These are phyloP conservation scores for Acanthamoeba divionensis DNA, from an alignment of 208 protist genomes.

Conservation along the genomic window DNA sequence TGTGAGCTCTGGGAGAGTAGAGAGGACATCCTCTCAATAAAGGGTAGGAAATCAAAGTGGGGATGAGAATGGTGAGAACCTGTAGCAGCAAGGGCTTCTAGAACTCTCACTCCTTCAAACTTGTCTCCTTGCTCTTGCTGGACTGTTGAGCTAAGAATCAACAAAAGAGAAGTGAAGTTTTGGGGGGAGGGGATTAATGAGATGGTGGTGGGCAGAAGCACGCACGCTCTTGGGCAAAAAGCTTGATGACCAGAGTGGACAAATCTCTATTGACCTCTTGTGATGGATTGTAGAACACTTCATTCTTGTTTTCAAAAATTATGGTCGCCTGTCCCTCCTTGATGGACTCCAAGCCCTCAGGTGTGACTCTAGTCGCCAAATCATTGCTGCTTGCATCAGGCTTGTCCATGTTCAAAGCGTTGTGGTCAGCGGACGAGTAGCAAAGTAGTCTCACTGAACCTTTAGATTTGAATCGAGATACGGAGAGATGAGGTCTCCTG, in stretches of 20 bases:
- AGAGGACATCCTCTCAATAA: neutral
- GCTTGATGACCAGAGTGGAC: conserved; percentile 90
- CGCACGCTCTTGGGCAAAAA: conserved; percentile 78
- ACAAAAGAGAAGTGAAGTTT: neutral
- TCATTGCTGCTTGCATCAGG: no score
- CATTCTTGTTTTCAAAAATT: conserved; percentile 46
- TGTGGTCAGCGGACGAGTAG: no score
- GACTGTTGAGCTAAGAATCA: neutral
- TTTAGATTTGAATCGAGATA: no score
- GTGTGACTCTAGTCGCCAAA: neutral
- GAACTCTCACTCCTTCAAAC: conserved; percentile 87
- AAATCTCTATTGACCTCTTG: conserved; percentile 97
- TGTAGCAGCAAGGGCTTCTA: conserved; percentile 96
- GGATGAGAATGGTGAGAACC: conserved; percentile 72
- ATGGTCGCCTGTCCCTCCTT: conserved; percentile 10
- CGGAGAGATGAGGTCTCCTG: no score
- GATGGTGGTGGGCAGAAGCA: neutral
- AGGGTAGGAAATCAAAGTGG: neutral
- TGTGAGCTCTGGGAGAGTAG: no score
- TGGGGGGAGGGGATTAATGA: neutral
- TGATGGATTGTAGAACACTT: conserved; percentile 91
- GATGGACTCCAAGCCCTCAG: conserved; percentile 11
- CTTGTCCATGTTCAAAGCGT: no score
- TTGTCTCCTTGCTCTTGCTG: neutral
- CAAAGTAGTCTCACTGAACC: no score